phyloP scores from a whole-genome alignment of 306 rosid species.

The Pachyrhizus erosus region DNA sequence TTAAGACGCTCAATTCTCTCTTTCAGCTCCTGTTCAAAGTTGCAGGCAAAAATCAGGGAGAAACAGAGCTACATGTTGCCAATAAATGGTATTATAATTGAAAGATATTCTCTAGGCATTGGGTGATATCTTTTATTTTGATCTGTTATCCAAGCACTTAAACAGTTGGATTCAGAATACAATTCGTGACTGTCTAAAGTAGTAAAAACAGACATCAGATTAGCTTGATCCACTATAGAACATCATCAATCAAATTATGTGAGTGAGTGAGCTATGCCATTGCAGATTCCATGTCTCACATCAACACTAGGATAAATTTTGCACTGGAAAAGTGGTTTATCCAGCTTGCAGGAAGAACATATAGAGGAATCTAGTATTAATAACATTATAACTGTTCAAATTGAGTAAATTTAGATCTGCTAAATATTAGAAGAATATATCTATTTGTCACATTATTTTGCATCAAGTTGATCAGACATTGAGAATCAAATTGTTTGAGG shows the following conservation, averaged over 20 bases:
- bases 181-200: slow-evolving; percentile 14
- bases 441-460: background rate
- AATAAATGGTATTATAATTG: slow-evolving; percentile 5
- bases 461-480: background rate
- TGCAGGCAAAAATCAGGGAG: slow-evolving; percentile 36
- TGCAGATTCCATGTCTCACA: slow-evolving; percentile 2
- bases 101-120: slow-evolving; percentile 25
- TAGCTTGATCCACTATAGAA: background rate
- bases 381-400: background rate
- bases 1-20: slow-evolving; percentile 78
- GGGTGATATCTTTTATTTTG: background rate
- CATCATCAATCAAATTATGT: background rate
- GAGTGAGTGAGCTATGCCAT: background rate
- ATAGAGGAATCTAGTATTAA: background rate
- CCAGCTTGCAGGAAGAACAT: slow-evolving; percentile 17
- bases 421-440: background rate
- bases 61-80: slow-evolving; percentile 9
- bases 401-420: background rate
- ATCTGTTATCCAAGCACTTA: slow-evolving; percentile 19
- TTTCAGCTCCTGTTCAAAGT: slow-evolving; percentile 76
- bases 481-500: slow-evolving; percentile 20
- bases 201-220: slow-evolving; percentile 21
- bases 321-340: background rate
- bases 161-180: slow-evolving; percentile 17
- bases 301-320: background rate